Evolutionary conservation across 495 filamentous ascomycete genomes (phyloP).

Genomic region (Thozetella sp.): DNA sequence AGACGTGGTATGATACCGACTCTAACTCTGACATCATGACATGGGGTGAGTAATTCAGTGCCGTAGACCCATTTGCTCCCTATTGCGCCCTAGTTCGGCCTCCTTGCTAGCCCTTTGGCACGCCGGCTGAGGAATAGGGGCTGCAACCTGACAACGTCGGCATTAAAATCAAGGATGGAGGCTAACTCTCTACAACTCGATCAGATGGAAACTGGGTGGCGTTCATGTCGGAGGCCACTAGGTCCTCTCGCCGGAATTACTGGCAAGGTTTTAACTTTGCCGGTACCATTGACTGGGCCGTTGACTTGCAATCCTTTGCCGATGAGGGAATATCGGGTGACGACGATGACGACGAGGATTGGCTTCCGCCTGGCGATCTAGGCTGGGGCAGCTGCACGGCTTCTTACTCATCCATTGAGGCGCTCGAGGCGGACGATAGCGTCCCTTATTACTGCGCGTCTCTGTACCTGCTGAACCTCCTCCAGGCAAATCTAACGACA

Average conservation of each 20-base stretch:
- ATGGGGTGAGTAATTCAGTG: neutral
- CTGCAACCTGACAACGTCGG: no score
- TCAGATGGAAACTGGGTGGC: neutral
- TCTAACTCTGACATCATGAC: neutral
- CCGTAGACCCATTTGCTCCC: neutral
- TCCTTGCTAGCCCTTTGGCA: no score
- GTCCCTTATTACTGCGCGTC: neutral
- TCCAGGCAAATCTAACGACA: conserved; percentile 7
- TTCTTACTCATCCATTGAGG: neutral
- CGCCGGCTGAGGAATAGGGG: no score
- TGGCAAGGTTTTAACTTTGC: conserved; percentile 17
- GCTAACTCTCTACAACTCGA: neutral
- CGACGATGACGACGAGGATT: neutral
- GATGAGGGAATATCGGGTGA: neutral
- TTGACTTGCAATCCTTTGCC: conserved; percentile 18
- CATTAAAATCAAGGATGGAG: no score
- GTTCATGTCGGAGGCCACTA: conserved; percentile 8
- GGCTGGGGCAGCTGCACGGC: neutral
- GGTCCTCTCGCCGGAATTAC: conserved; percentile 5
- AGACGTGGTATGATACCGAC: neutral
- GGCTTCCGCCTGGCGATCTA: neutral
- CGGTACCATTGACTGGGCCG: conserved; percentile 26
- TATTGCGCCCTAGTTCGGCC: no score
- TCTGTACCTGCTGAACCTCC: neutral
- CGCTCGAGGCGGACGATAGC: neutral